Percentiles rank a stretch among this genome's conserved stretches.
Evolutionary conservation across 306 rosid genomes (phyloP).

Genomic region (Begonia fuchsioides): DNA sequence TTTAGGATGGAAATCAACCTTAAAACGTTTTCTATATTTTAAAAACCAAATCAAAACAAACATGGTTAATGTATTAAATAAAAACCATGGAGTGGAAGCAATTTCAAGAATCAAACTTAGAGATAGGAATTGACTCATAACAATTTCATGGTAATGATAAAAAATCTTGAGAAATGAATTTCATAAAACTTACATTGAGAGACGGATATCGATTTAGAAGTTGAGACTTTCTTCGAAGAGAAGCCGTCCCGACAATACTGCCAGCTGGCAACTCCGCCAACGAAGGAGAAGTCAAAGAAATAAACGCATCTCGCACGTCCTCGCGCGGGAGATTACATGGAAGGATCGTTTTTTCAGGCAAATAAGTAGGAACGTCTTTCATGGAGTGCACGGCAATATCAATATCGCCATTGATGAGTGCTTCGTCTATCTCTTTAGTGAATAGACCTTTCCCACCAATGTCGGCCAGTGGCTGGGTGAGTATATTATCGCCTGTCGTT

Average conservation of each 20-base stretch:
- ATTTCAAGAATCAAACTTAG: too few relatives aligned
- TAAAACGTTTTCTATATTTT: too few relatives aligned
- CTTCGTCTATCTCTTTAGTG: constrained; percentile 90
- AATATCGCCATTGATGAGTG: constrained; percentile 53
- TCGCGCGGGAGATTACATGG: constrained; percentile 86
- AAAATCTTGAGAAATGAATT: too few relatives aligned
- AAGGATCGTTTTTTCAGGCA: constrained; percentile 61
- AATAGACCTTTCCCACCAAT: constrained; percentile 88
- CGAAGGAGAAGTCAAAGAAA: constrained; percentile 55
- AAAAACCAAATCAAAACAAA: too few relatives aligned
- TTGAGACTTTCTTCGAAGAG: constrained; percentile 81
- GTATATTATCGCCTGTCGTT: constrained; percentile 82
- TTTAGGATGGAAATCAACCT: too few relatives aligned
- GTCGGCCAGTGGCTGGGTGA: constrained; percentile 73
- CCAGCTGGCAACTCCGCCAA: constrained; percentile 60
- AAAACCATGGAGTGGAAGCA: too few relatives aligned
- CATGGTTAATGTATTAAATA: too few relatives aligned
- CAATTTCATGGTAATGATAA: too few relatives aligned
- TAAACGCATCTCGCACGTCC: constrained; percentile 87
- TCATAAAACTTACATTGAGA: constrained; percentile 33
- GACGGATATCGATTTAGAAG: constrained; percentile 66
- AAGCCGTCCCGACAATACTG: constrained; percentile 68
- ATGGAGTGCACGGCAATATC: constrained; percentile 91
- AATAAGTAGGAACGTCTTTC: constrained; percentile 87
- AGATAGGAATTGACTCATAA: too few relatives aligned